A percentile compares a stretch with the other conserved stretches of the same genome.
Conservation (phyloP, 2,329 filamentous ascomycete genomes). For the Fusarium scirpi region DNA sequence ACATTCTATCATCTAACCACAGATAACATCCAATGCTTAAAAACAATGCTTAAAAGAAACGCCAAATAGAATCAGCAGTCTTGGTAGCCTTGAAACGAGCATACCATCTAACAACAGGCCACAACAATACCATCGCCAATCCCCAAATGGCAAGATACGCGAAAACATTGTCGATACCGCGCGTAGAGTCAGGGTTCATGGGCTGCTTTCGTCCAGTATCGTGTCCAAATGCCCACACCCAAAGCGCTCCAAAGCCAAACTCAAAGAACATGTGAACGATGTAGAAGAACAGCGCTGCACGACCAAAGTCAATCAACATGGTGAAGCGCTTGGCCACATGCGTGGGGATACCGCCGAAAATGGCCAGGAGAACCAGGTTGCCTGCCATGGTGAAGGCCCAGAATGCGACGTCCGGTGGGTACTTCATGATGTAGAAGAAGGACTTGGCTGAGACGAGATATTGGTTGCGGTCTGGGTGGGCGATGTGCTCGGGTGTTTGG, state of each 20-base stretch:
- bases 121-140: conserved; percentile 53
- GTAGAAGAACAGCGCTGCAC: conserved; percentile 62
- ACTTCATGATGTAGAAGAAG: conserved; percentile 62
- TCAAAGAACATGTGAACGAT: conserved; percentile 54
- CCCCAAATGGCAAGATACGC: conserved; percentile 55
- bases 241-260: conserved; percentile 42
- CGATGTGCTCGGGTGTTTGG: conserved; percentile 53
- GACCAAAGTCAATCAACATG: conserved; percentile 58
- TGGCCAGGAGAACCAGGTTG: conserved; percentile 55
- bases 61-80: conserved; percentile 58
- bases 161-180: conserved; percentile 55
- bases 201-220: conserved; percentile 47
- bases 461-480: conserved; percentile 51
- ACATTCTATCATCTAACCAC: neutral
- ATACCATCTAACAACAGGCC: conserved; percentile 58
- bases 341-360: conserved; percentile 52
- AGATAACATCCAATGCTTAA: neutral
- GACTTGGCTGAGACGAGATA: conserved; percentile 56
- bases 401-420: conserved; percentile 61
- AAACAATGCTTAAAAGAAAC: conserved; percentile 54
- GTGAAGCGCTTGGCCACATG: conserved; percentile 48
- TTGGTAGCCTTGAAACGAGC: conserved; percentile 58
- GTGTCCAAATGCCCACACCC: conserved; percentile 52
- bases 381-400: conserved; percentile 56
- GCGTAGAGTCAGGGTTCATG: conserved; percentile 40